Conservation (phyloP, 352 stramenopile species). For the Globisporangium cystogenes region DNA sequence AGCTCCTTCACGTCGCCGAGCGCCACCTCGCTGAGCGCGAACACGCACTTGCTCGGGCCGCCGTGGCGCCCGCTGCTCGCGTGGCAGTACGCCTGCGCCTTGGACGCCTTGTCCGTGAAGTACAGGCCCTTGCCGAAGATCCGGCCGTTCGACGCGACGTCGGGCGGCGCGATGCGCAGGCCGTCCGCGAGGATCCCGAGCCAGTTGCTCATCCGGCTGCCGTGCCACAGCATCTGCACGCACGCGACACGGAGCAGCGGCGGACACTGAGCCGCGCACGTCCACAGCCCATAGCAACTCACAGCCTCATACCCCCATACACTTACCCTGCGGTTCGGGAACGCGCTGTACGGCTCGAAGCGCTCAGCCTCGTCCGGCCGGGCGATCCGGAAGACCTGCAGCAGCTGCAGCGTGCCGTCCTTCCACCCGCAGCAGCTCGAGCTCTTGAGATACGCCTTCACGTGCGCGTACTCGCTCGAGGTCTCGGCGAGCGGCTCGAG, state of each 20-base stretch:
- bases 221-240: conserved; percentile 81
- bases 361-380: conserved; percentile 41
- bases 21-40: conserved; percentile 62
- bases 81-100: conserved; percentile 65
- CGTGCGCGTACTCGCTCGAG: conserved; percentile 43
- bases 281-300: neutral
- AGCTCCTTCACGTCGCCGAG: conserved; percentile 65
- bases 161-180: conserved; percentile 70
- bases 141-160: conserved; percentile 67
- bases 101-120: conserved; percentile 84
- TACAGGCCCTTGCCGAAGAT: conserved; percentile 85
- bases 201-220: conserved; percentile 82
- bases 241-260: neutral
- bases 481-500: conserved; percentile 36
- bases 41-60: conserved; percentile 41
- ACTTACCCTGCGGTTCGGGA: conserved; percentile 50
- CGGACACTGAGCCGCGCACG: neutral
- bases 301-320: neutral
- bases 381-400: conserved; percentile 57
- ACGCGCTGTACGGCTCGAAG: conserved; percentile 41
- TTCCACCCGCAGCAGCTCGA: conserved; percentile 63
- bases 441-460: conserved; percentile 66
- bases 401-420: conserved; percentile 41
- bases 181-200: conserved; percentile 75
- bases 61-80: conserved; percentile 26